These are phyloP conservation scores for Diophrys sp. DNA, from an alignment of 73 alveolate genomes.

Conservation along the genomic window DNA sequence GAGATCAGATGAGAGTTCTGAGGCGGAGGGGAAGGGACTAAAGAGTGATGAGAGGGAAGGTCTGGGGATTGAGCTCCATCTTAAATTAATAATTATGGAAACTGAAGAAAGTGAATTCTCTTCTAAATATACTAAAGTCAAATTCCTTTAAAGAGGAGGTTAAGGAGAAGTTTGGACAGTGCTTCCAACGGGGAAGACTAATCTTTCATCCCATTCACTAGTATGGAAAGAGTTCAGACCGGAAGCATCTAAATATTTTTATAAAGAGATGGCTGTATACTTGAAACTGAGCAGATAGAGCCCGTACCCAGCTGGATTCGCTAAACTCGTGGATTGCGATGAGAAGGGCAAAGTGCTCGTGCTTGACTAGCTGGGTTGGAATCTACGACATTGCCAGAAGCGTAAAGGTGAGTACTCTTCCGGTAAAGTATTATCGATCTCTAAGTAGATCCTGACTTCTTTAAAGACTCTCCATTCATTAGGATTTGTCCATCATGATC, in stretches of 20 bases:
- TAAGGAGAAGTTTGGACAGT: too few relatives aligned
- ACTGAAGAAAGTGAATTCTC: too few relatives aligned
- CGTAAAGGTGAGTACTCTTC: neutral
- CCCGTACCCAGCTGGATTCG: neutral
- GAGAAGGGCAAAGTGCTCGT: neutral
- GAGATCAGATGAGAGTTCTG: too few relatives aligned
- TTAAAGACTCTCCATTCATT: constrained; percentile 27
- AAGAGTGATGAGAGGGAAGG: too few relatives aligned
- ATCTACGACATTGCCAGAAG: neutral
- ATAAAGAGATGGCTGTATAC: neutral
- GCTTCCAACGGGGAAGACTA: too few relatives aligned
- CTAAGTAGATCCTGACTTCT: neutral
- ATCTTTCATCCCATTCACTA: too few relatives aligned
- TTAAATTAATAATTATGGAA: too few relatives aligned
- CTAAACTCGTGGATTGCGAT: neutral
- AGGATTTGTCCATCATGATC: constrained; percentile 51
- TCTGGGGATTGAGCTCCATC: too few relatives aligned
- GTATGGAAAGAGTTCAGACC: neutral
- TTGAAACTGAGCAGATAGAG: neutral
- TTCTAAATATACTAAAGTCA: too few relatives aligned
- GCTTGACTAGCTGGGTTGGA: neutral
- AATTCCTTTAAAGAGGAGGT: too few relatives aligned
- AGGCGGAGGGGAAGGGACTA: too few relatives aligned
- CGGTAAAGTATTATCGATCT: neutral
- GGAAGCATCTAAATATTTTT: neutral